These are phyloP conservation scores for Aspergillus pseudoviridinutans DNA, from an alignment of 2,329 filamentous ascomycete genomes.

Conservation along the genomic window DNA sequence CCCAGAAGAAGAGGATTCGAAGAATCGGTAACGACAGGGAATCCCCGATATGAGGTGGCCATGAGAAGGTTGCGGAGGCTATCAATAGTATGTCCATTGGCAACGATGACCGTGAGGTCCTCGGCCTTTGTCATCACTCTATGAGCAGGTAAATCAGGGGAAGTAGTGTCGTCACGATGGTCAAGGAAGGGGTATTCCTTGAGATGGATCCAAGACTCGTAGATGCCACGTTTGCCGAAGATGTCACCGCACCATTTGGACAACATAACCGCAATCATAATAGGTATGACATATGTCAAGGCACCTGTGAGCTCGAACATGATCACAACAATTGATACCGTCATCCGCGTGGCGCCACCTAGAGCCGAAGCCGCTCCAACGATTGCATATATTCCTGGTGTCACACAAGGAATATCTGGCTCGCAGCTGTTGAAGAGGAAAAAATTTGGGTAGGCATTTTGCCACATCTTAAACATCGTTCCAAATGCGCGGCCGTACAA, in stretches of 20 bases:
- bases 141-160: constrained; percentile 80
- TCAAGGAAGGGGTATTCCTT: constrained; percentile 95
- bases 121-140: constrained; percentile 92
- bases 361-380: constrained; percentile 93
- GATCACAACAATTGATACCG: constrained; percentile 96
- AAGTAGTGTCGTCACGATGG: constrained; percentile 72
- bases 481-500: constrained; percentile 85
- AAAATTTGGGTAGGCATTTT: constrained; percentile 70
- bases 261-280: constrained; percentile 98
- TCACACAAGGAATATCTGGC: constrained; percentile 82
- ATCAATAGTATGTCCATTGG: constrained; percentile 80
- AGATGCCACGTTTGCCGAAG: constrained; percentile 88
- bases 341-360: constrained; percentile 91
- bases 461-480: constrained; percentile 84
- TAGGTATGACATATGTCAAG: constrained; percentile 91
- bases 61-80: constrained; percentile 68
- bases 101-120: constrained; percentile 82
- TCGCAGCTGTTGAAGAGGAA: constrained; percentile 77
- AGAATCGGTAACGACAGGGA: constrained; percentile 79
- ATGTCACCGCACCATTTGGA: constrained; percentile 98
- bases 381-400: constrained; percentile 92
- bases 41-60: constrained; percentile 77
- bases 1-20: constrained; percentile 77
- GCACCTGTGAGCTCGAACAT: constrained; percentile 99
- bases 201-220: constrained; percentile 96